These are phyloP conservation scores for Pyricularia sp. DNA, from an alignment of 2,329 filamentous ascomycete species.

Conservation along the genomic window DNA sequence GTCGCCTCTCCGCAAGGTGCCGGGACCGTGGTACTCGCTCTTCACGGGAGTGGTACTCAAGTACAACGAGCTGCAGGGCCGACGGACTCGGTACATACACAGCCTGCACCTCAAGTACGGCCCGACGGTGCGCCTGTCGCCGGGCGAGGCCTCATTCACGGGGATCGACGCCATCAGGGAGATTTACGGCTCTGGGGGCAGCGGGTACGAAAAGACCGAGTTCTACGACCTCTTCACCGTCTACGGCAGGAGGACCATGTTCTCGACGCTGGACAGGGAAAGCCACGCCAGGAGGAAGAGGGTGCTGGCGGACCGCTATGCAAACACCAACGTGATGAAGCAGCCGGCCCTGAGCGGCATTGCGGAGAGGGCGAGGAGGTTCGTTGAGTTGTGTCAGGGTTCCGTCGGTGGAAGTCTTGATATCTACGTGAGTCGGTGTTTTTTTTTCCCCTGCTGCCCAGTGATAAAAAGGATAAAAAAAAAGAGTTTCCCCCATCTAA, in stretches of 20 bases:
- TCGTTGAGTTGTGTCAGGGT: slow-evolving; percentile 37
- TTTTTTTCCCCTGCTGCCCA: background rate
- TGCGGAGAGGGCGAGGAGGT: slow-evolving; percentile 39
- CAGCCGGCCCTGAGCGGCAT: slow-evolving; percentile 42
- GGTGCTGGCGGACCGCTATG: slow-evolving; percentile 52
- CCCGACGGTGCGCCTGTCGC: slow-evolving; percentile 42
- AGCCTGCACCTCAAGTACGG: slow-evolving; percentile 40
- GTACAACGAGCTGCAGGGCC: slow-evolving; percentile 41
- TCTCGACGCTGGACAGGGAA: slow-evolving; percentile 41
- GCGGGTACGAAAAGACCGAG: slow-evolving; percentile 51
- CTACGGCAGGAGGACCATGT: slow-evolving; percentile 47
- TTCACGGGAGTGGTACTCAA: slow-evolving; percentile 39
- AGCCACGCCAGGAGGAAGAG: slow-evolving; percentile 53
- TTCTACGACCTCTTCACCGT: slow-evolving; percentile 50
- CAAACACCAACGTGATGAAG: slow-evolving; percentile 53
- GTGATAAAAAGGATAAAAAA: no score
- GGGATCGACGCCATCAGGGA: slow-evolving; percentile 43
- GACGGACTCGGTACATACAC: slow-evolving; percentile 42
- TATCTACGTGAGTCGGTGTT: slow-evolving; percentile 38
- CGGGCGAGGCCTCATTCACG: slow-evolving; percentile 46
- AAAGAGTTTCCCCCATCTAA: background rate
- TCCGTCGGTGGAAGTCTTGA: slow-evolving; percentile 36
- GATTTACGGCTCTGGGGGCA: slow-evolving; percentile 49
- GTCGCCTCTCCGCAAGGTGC: slow-evolving; percentile 28
- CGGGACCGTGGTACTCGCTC: slow-evolving; percentile 33